Evolutionary conservation across 345 rosid genomes (phyloP).

Genomic region (Sapria himalayana): DNA sequence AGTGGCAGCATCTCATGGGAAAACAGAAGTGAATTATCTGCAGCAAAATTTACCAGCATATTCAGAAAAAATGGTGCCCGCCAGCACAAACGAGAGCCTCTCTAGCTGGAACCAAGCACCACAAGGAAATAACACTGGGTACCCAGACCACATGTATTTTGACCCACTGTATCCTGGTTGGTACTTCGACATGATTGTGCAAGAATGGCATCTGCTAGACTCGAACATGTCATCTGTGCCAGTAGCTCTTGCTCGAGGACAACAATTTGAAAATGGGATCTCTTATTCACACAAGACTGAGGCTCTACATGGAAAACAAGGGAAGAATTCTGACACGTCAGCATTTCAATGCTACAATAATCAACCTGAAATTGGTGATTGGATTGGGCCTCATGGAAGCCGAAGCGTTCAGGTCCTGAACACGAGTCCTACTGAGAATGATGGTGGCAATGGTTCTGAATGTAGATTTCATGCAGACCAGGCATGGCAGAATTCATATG

Average conservation of each 20-base stretch:
- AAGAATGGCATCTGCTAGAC: constrained; percentile 57
- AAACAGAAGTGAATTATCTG: constrained; percentile 35
- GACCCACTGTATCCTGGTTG: constrained; percentile 88
- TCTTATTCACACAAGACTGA: constrained; percentile 17
- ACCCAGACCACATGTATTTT: constrained; percentile 79
- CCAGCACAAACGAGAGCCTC: constrained; percentile 31
- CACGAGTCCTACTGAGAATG: constrained; percentile 30
- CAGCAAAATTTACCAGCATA: constrained; percentile 41
- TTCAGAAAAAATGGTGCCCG: constrained; percentile 21
- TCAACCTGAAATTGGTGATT: constrained; percentile 22
- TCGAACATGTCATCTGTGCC: constrained; percentile 36
- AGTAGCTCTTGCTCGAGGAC: constrained; percentile 20
- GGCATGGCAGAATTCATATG: constrained; percentile 22
- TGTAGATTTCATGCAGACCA: constrained; percentile 26
- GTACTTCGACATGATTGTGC: constrained; percentile 56
- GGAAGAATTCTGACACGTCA: too few relatives aligned
- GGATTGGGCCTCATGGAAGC: constrained; percentile 31
- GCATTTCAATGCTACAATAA: constrained; percentile 22
- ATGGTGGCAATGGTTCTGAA: constrained; percentile 12
- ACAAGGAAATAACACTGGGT: constrained; percentile 34
- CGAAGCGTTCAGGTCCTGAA: constrained; percentile 19
- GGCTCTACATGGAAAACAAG: too few relatives aligned
- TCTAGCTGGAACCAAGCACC: constrained; percentile 52
- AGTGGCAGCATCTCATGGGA: constrained; percentile 22
- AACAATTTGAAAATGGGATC: constrained; percentile 39